Evolutionary conservation across 139 green algal species (phyloP).

Genomic region (Micractinium sp.): DNA sequence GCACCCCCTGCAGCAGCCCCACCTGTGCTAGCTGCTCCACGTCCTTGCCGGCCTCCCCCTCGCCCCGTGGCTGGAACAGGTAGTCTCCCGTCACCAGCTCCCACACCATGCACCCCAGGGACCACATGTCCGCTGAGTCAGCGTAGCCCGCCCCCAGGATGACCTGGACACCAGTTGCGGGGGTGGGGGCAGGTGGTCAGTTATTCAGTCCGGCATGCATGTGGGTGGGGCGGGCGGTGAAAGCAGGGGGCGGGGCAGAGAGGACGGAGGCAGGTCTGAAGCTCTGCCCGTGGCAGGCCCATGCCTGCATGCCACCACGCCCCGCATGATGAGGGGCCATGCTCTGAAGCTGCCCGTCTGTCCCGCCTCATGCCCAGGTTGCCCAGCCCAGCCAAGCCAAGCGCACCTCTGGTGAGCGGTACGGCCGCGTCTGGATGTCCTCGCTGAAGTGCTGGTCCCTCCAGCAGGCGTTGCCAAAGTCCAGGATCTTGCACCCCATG

Average conservation of each 20-base stretch:
- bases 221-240: too few relatives aligned
- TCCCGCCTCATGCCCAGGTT: too few relatives aligned
- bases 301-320: not conserved
- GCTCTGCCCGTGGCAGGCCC: not conserved
- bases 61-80: slow-evolving; percentile 71
- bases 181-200: too few relatives aligned
- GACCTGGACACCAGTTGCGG: too few relatives aligned
- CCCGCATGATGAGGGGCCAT: too few relatives aligned
- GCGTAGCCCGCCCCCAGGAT: slow-evolving; percentile 87
- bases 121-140: slow-evolving; percentile 96
- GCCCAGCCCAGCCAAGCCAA: too few relatives aligned
- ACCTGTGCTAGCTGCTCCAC: slow-evolving; percentile 95
- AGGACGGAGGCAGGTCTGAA: not conserved
- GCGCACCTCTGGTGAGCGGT: slow-evolving; percentile 85
- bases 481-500: slow-evolving; percentile 89
- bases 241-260: not conserved
- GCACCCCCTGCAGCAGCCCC: not conserved
- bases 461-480: slow-evolving; percentile 99
- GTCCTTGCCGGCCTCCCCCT: slow-evolving; percentile 71
- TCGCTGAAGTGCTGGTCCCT: slow-evolving; percentile 96
- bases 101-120: slow-evolving; percentile 96
- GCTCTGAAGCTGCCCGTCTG: too few relatives aligned
- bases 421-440: slow-evolving; percentile 98
- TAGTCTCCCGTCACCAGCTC: slow-evolving; percentile 98
- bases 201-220: too few relatives aligned